Evolutionary conservation across 768 basidiomycete species (phyloP).

Genomic region (Tremella fuciformis): DNA sequence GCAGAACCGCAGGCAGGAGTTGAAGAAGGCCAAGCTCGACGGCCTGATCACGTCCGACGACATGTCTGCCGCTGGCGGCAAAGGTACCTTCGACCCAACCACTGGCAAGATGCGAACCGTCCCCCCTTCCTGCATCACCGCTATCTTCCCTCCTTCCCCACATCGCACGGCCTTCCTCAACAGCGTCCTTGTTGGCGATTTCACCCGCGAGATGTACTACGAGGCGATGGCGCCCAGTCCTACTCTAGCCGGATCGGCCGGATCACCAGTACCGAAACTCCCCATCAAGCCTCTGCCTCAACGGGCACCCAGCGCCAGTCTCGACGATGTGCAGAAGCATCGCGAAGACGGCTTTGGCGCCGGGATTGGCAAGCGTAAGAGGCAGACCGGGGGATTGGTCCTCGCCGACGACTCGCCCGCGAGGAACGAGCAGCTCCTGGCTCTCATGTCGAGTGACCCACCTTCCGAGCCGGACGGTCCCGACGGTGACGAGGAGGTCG

Average conservation of each 20-base stretch:
- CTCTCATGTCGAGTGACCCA: constrained; percentile 27
- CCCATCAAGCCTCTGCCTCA: constrained; percentile 1
- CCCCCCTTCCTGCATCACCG: constrained; percentile 22
- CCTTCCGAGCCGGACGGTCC: constrained; percentile 21
- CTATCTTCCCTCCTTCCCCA: constrained; percentile 20
- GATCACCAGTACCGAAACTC: constrained; percentile 1
- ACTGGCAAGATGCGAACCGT: constrained; percentile 38
- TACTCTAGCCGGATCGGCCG: constrained; percentile 4
- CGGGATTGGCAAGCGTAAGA: constrained; percentile 1
- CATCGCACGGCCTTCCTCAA: constrained; percentile 18
- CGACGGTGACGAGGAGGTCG: constrained; percentile 14
- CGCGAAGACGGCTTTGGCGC: constrained; percentile 5
- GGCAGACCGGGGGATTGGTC: background rate
- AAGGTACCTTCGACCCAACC: constrained; percentile 28
- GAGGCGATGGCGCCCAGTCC: constrained; percentile 12
- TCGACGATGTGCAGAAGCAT: background rate
- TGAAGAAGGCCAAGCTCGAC: constrained; percentile 14
- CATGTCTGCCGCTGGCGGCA: constrained; percentile 16
- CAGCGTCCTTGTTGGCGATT: constrained; percentile 23
- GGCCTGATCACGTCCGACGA: constrained; percentile 10
- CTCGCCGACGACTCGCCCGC: constrained; percentile 2
- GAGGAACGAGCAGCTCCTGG: constrained; percentile 19
- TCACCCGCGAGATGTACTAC: constrained; percentile 29
- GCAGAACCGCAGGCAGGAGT: constrained; percentile 34
- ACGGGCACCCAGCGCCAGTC: background rate